Evolutionary conservation across 192 early-diverging fungal species (phyloP).

Genomic region (Powellomyces hirtus): DNA sequence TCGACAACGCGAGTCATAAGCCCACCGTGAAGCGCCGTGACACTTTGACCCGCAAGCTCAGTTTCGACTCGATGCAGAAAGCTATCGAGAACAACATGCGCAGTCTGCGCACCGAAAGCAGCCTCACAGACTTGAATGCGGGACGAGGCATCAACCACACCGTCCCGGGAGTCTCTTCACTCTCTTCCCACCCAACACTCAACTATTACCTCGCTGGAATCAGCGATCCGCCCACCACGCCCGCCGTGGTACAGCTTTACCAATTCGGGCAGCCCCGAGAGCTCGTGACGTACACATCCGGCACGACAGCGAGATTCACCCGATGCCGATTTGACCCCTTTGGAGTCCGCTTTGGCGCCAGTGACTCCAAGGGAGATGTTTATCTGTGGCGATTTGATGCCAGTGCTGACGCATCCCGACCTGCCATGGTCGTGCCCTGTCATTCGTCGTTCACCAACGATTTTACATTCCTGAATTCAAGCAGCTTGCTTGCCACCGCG

Average conservation of each 20-base stretch:
- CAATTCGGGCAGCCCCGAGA: slow-evolving; percentile 75
- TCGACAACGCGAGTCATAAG: background rate
- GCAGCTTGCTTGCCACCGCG: slow-evolving; percentile 69
- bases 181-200: slow-evolving; percentile 47
- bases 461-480: slow-evolving; percentile 72
- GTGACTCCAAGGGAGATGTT: slow-evolving; percentile 64
- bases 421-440: slow-evolving; percentile 46
- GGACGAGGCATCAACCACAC: slow-evolving; percentile 23
- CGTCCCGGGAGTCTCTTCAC: slow-evolving; percentile 35
- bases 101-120: slow-evolving; percentile 11
- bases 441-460: slow-evolving; percentile 67
- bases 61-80: slow-evolving; percentile 62
- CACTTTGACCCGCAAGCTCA: slow-evolving; percentile 44
- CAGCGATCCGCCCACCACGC: slow-evolving; percentile 35
- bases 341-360: slow-evolving; percentile 75
- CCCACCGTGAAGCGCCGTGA: background rate
- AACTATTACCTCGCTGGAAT: slow-evolving; percentile 57
- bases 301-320: slow-evolving; percentile 44
- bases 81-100: slow-evolving; percentile 50
- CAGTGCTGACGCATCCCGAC: slow-evolving; percentile 54
- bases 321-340: slow-evolving; percentile 70
- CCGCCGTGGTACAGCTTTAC: slow-evolving; percentile 61
- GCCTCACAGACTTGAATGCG: slow-evolving; percentile 2
- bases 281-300: slow-evolving; percentile 59
- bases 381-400: slow-evolving; percentile 78